A percentile compares a stretch with the other conserved stretches of the same genome.
phyloP scores from a whole-genome alignment of 352 stramenopile species.

The Phytophthora nicotianae region DNA sequence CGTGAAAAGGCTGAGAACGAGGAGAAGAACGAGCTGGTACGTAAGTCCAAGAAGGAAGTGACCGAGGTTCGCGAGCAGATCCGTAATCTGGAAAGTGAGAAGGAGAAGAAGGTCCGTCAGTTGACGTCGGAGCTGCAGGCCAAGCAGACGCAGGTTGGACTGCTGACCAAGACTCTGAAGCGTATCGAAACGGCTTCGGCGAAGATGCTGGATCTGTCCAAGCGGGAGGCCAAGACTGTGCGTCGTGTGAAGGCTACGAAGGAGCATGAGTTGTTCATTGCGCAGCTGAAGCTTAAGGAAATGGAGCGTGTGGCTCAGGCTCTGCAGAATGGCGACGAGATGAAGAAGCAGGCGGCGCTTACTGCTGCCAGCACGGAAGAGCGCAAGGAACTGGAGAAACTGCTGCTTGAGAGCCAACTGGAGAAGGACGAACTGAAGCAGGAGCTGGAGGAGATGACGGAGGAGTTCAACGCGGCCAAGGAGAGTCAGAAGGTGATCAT shows the following conservation, averaged over 20 bases:
- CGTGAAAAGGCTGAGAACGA: slow-evolving; percentile 64
- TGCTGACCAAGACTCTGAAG: slow-evolving; percentile 59
- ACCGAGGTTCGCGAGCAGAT: slow-evolving; percentile 59
- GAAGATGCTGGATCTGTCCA: slow-evolving; percentile 48
- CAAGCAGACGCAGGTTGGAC: slow-evolving; percentile 65
- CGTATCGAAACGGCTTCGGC: slow-evolving; percentile 57
- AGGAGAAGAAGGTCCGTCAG: slow-evolving; percentile 62
- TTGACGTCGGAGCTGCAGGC: slow-evolving; percentile 57
- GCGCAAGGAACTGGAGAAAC: slow-evolving; percentile 54
- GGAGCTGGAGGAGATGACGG: slow-evolving; percentile 50
- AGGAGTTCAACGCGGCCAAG: slow-evolving; percentile 41
- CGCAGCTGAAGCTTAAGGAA: slow-evolving; percentile 66
- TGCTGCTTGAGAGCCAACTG: slow-evolving; percentile 54
- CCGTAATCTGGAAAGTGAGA: slow-evolving; percentile 55
- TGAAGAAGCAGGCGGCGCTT: slow-evolving; percentile 35
- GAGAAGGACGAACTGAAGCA: slow-evolving; percentile 66
- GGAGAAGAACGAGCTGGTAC: slow-evolving; percentile 60
- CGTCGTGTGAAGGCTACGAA: slow-evolving; percentile 62
- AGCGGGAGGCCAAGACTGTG: slow-evolving; percentile 57
- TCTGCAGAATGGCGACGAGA: slow-evolving; percentile 39
- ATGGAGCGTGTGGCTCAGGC: slow-evolving; percentile 53
- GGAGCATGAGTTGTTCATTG: slow-evolving; percentile 64
- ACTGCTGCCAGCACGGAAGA: slow-evolving; percentile 36
- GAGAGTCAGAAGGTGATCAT: slow-evolving; percentile 45
- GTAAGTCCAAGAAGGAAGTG: slow-evolving; percentile 67